Evolutionary conservation across 2,329 filamentous ascomycete species (phyloP), one percentile per base, ranked within the genome.

Genomic region (Ploettnerulaceae sp.): DNA sequence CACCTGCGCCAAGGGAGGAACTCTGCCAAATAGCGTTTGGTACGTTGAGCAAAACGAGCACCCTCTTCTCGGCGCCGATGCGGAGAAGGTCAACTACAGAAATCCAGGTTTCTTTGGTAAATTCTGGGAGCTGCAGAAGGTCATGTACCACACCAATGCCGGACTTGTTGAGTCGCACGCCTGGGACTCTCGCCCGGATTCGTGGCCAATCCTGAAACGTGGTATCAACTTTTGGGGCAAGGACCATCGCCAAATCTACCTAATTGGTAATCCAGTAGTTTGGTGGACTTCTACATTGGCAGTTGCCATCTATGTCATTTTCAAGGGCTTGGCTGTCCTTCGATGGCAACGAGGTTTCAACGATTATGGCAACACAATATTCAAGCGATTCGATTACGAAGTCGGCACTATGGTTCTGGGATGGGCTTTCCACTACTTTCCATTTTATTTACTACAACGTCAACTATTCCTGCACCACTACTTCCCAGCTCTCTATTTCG

Each of bases 181-280:
- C 42, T 98, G 94, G 93, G 93, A 98, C 66, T 97, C 93, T 36
- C 86, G 93, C 35, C 93, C 93, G 24, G 80, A 82, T 25, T 91
- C 89, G 5, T 98, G 93, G 93, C 93, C 93, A 17, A 79, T 94
- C 47, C 80, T 98, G 42, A 81, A 81, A 57, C 88, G 93, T 53
- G 93, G 93, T 61, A 98, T 98, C 76, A 98, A 98, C 73, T 98
- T 98, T 76, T 98, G 93, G 93, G 89, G 91, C 56, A 89, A 86
- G 61, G 78, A 96, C 61, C 77, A 95, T 67, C 88, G 89, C 51
- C 93, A 98, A 66, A 89, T 98, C 59, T 98, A 98, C 68, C 82
- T 98, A 15, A 83, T 96, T 47, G 93, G 93, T 45, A 97, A 98
- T 68, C 90, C 90, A 2, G 69, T 96, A 47, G 84, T 97, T 58